These are phyloP conservation scores for Penicillium sp. DNA, from an alignment of 2,329 filamentous ascomycete genomes.

Conservation along the genomic window DNA sequence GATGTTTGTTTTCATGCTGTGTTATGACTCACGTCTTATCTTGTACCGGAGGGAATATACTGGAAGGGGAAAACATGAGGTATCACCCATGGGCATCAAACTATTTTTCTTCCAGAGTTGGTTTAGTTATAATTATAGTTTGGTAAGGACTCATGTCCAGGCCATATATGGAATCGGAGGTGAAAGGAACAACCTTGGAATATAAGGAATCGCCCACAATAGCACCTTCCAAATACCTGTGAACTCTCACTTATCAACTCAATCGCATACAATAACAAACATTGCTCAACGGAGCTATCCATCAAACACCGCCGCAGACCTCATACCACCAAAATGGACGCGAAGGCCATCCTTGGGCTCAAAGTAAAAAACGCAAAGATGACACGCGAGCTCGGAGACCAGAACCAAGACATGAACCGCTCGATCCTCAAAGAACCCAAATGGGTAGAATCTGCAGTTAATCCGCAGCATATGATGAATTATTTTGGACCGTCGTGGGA, in stretches of 20 bases:
- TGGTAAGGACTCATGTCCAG: not conserved
- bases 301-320: not conserved
- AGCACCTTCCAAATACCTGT: not conserved
- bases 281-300: not conserved
- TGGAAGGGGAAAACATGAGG: not conserved
- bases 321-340: not conserved
- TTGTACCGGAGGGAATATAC: not conserved
- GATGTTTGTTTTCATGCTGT: not conserved
- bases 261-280: not conserved
- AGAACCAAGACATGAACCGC: not conserved
- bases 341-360: not conserved
- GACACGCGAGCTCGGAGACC: not conserved
- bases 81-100: not conserved
- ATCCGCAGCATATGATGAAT: not conserved
- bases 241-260: not conserved
- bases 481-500: not conserved
- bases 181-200: too few species aligned
- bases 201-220: not conserved
- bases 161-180: not conserved
- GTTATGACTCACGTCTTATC: not conserved
- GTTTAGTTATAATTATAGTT: not conserved
- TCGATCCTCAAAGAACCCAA: not conserved
- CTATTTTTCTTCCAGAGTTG: not conserved
- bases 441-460: not conserved
- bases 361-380: not conserved